Evolutionary conservation across 1,284 basidiomycete species (phyloP), one percentile per base, ranked within the genome.

Genomic region (Uromyces viciae-fabae): DNA sequence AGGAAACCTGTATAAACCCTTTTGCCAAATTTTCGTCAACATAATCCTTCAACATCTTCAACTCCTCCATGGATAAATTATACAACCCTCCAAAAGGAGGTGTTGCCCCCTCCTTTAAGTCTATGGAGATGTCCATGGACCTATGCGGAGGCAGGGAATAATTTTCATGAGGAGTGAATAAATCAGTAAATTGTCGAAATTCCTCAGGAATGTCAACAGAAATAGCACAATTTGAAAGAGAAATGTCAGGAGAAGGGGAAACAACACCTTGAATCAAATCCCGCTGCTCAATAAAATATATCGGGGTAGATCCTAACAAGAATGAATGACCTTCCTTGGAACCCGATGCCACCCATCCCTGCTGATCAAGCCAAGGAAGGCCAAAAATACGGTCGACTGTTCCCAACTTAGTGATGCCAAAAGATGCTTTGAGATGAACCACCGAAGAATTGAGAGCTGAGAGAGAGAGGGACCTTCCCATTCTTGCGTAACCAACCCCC

Each of bases 1-100:
- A 77, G 31, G 75, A 77, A 7, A 64, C 42, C 3, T 64, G 38
- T 2, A 77, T 77, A 36, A 76, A 76, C 43, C 58, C 74, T 31
- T 64, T 64, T 43, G 42, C 2, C 33, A 77, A 54, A 43, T 66
- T 49, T 0, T 52, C 60, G 52, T 66, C 75, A 31, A 77, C 33
- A 42, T 64, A 77, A 0, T 25, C 22, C 25, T 52, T 38, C n/a
- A 54, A 40, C 25, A 31, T 42, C 43, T 40, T 46, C 31, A 36
- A 46, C 42, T 77, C 62, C n/a, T 31, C 25, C 22, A 14, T 7
- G 4, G 60, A 66, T 25, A 77, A 40, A 52, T 77, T 64, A 43
- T 77, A 77, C 43, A 64, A 28, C 1, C 60, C 56, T 19, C 75
- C 43, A 52, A 66, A 64, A 0, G 75, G 75, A 0, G 75, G 60